Evolutionary conservation across 192 early-diverging fungal species (phyloP).

Genomic region (Entomortierella parvispora): DNA sequence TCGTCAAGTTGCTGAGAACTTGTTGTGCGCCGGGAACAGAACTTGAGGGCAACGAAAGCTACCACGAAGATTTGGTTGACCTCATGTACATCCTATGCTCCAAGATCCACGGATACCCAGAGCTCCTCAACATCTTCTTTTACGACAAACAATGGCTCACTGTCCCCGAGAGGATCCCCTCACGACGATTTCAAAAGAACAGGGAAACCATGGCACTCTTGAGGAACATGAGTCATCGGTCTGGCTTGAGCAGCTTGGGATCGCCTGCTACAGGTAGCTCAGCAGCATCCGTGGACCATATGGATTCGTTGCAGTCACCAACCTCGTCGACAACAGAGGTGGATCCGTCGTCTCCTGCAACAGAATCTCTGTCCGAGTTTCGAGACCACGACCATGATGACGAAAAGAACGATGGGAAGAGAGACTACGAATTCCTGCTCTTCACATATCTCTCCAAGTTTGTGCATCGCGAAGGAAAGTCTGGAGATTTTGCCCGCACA

Average conservation of each 20-base stretch:
- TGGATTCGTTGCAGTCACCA: not conserved
- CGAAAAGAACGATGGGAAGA: conserved; percentile 54
- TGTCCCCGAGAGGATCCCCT: conserved; percentile 57
- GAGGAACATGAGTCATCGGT: conserved; percentile 21
- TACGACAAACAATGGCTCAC: conserved; percentile 70
- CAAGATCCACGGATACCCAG: conserved; percentile 84
- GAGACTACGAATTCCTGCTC: conserved; percentile 82
- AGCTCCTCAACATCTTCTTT: conserved; percentile 83
- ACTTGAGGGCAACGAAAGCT: conserved; percentile 57
- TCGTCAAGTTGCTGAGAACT: conserved; percentile 74
- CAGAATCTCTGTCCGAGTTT: not conserved
- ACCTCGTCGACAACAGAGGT: not conserved
- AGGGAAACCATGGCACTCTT: conserved; percentile 37
- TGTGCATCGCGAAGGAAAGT: conserved; percentile 87
- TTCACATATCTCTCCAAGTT: conserved; percentile 91
- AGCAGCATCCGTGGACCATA: not conserved
- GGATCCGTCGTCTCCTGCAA: not conserved
- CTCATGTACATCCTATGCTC: conserved; percentile 82
- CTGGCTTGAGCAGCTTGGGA: conserved; percentile 1
- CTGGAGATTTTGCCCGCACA: conserved; percentile 87
- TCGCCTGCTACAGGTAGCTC: not conserved
- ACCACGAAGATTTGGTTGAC: conserved; percentile 72
- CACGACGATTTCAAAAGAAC: conserved; percentile 28
- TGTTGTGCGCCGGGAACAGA: conserved; percentile 67
- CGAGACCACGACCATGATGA: conserved; percentile 10